These are phyloP conservation scores for Trametes sanguinea DNA, from an alignment of 768 basidiomycete species.

Conservation along the genomic window DNA sequence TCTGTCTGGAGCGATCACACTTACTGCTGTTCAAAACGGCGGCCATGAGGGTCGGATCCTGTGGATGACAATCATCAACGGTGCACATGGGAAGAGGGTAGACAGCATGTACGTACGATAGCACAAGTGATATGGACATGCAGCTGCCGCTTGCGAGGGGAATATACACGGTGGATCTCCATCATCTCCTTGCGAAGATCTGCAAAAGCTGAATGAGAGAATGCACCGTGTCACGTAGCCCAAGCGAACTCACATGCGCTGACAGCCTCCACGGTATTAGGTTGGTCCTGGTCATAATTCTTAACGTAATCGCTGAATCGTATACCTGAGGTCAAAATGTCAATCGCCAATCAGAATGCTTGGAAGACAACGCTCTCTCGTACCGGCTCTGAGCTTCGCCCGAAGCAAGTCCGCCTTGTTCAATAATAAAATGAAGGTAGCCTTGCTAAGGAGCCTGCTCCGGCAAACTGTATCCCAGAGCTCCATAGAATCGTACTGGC, in stretches of 20 bases:
- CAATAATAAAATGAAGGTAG: slow-evolving; percentile 58
- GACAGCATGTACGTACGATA: slow-evolving; percentile 28
- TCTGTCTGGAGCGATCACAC: slow-evolving; percentile 19
- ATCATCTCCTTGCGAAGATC: slow-evolving; percentile 52
- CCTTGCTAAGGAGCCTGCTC: slow-evolving; percentile 51
- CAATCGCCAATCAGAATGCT: too few relatives aligned
- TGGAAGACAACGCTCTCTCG: background rate
- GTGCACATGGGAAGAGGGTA: background rate
- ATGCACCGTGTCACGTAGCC: too few relatives aligned
- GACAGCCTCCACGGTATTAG: slow-evolving; percentile 52
- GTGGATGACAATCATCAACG: background rate
- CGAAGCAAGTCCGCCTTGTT: slow-evolving; percentile 62
- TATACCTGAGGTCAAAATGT: slow-evolving; percentile 1
- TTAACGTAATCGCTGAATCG: slow-evolving; percentile 53
- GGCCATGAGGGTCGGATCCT: slow-evolving; percentile 47
- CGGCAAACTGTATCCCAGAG: slow-evolving; percentile 58
- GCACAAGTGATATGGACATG: slow-evolving; percentile 58
- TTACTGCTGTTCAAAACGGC: slow-evolving; percentile 50
- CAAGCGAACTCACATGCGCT: slow-evolving; percentile 45
- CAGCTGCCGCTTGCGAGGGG: slow-evolving; percentile 46
- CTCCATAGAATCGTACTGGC: slow-evolving; percentile 51
- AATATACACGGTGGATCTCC: slow-evolving; percentile 47
- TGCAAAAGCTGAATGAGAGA: slow-evolving; percentile 21
- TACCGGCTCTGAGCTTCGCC: slow-evolving; percentile 43
- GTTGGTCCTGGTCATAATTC: slow-evolving; percentile 45